Evolutionary conservation across 2,329 filamentous ascomycete species (phyloP), one percentile per base, ranked within the genome.

Genomic region (Cordyceps fumosorosea): DNA sequence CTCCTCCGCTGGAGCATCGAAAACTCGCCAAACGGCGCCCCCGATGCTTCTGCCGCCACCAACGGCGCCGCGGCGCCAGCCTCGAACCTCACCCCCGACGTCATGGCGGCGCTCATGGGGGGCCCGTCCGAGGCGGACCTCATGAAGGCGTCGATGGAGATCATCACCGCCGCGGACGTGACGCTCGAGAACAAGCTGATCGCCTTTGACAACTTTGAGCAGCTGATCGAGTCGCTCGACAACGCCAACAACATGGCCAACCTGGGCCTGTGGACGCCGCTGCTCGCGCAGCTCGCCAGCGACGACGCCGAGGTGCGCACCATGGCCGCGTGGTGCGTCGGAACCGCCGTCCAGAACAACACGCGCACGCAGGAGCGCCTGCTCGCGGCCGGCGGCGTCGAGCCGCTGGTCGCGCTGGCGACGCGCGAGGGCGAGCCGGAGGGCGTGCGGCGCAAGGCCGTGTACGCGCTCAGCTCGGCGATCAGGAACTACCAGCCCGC

Each of bases 311-410:
- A 95, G 65, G 79, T 96, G 70, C 82, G 93, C 66, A 86, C 81
- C 69, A 92, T 91, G 84, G 93, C 93, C 3, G 92, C 92, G n/a
- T 96, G 91, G 90, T 97, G 92, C 77, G 80, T 95, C 63, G 91
- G 91, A 56, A 97, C 93, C 6, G 93, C 95, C 11, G 95, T 99
- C 64, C 93, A 98, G 81, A 99, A 99, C 78, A 98, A 99, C 75
- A 82, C 84, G 68, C 89, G 88, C 72, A 87, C 85, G 56, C 95
- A 99, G 77, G 90, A 95, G 77, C 85, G 84, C 57, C 74, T 86
- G 60, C 67, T 84, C 29, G 81, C 80, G 42, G 75, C 81, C 65
- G 89, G 89, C 37, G 91, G 88, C 3, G 79, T 97, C 34, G 84
- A 88, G 44, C 82, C 76, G 37, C 81, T 99, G 24, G 86, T 91